Evolutionary conservation across 2,329 filamentous ascomycete genomes (phyloP), one percentile per base, ranked within the genome.

Genomic region (Pleoardoris graminearum): DNA sequence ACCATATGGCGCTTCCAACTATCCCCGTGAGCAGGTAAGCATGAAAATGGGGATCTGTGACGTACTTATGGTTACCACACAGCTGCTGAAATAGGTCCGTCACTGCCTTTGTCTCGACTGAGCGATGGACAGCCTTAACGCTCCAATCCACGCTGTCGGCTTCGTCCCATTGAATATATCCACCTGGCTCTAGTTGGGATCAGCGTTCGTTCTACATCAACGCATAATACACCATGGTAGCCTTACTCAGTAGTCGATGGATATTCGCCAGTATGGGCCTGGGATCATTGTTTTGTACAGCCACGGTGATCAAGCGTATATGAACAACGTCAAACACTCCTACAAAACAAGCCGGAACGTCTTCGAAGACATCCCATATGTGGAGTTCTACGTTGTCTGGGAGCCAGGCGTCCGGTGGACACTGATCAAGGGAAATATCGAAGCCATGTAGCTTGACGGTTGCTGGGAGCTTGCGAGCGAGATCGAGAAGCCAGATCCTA

Each of bases 81-180:
- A 45, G 42, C 27, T 45, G 42, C 42, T 45, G 6, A 16, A 35
- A 33, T 14, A 19, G 3, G 7, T n/a, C 8, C 4, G 14, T 42
- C 38, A 25, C 22, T n/a, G 38, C 38, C 7, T 27, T 6, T 6
- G 38, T 42, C 19, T 42, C 8, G 3, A 27, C 38, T 7, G 38
- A 25, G 16, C 7, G 8, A n/a, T 42, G 22, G 14, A 27, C 38
- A 12, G 5, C 4, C 21, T 33, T 33, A 3, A 33, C 17, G n/a
- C 7, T 45, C 27, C 42, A 45, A 19, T 45, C 42, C 11, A 45
- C 27, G 27, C 42, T 45, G 16, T 45, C 42, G 14, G n/a, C 11
- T 16, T 45, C 42, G 29, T 45, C 42, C 42, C 42, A 45, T 33
- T 45, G 42, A 11, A 45, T 7, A 23, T 33, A 45, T 19, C 42